Conservation (phyloP, 371 early-diverging fungal genomes). For the Zychaea mexicana region DNA sequence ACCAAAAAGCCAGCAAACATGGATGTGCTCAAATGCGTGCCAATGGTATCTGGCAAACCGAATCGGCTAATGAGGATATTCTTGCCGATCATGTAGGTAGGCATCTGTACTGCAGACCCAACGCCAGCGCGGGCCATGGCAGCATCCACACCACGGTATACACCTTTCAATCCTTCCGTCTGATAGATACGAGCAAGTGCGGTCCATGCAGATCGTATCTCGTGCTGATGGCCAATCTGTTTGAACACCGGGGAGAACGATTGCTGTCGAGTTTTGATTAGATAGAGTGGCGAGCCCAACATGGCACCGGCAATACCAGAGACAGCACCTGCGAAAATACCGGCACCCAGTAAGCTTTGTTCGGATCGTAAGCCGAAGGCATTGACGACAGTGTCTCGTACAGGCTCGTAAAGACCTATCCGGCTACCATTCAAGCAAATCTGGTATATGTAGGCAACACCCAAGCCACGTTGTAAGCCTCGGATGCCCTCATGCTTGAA, state of each 20-base stretch:
- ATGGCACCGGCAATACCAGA: slow-evolving; percentile 84
- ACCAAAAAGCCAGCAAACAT: slow-evolving; percentile 87
- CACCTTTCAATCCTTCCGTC: slow-evolving; percentile 72
- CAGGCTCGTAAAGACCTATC: slow-evolving; percentile 89
- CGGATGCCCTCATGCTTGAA: slow-evolving; percentile 81
- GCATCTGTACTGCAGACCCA: slow-evolving; percentile 92
- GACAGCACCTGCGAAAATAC: slow-evolving; percentile 63
- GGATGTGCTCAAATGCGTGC: slow-evolving; percentile 77
- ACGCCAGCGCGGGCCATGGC: slow-evolving; percentile 91
- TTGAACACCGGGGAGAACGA: slow-evolving; percentile 75
- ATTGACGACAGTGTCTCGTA: slow-evolving; percentile 28
- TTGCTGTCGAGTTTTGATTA: slow-evolving; percentile 96
- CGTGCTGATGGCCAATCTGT: slow-evolving; percentile 90
- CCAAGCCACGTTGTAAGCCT: slow-evolving; percentile 90
- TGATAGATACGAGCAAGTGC: slow-evolving; percentile 72
- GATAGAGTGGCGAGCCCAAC: slow-evolving; percentile 86
- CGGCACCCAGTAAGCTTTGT: slow-evolving; percentile 52
- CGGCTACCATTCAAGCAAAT: slow-evolving; percentile 92
- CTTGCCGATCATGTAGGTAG: slow-evolving; percentile 87
- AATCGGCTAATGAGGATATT: slow-evolving; percentile 60
- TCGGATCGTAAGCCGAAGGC: slow-evolving; percentile 22
- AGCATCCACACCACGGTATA: slow-evolving; percentile 89
- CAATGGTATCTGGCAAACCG: slow-evolving; percentile 64
- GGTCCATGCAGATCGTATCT: slow-evolving; percentile 69
- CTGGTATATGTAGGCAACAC: slow-evolving; percentile 93